Evolutionary conservation across 2,329 filamentous ascomycete species (phyloP), one percentile per base, ranked within the genome.

Genomic region (Neopestalotiopsis rosae): DNA sequence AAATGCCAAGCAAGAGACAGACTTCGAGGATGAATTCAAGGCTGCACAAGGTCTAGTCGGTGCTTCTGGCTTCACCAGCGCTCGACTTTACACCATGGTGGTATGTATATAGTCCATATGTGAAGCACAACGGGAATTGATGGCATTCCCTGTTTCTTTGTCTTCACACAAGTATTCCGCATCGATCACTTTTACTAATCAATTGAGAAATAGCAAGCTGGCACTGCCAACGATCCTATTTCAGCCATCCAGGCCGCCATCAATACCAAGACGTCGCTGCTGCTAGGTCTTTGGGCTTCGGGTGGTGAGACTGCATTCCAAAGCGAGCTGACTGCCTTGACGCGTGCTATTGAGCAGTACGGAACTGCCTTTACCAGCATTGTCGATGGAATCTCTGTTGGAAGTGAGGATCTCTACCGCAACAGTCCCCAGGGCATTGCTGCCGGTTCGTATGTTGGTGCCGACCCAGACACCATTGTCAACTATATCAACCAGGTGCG

Each of bases 391-490:
- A 95, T 97, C 81, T 95, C 93, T 0, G 89, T 97, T 66, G 94
- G 94, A 71, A 92, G 88, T 73, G 94, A 97, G 85, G 94, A 97
- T 79, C 87, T 96, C 58, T 96, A 96, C 86, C 91, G 93, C 76
- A 88, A 87, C 80, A 93, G 93, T 0, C 87, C 88, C n/a, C 91
- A 86, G 10, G 93, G 92, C 68, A 87, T 91, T 70, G 81, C 84
- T 65, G 89, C 89, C 76, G 81, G 88, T 1, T 88, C 89, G 49
- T 88, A 90, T 68, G 79, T 87, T 49, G 94, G 94, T 72, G 84
- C 87, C 56, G 80, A 86, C 63, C 91, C 94, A 5, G 82, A 84
- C 52, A 84, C 83, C 12, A 83, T 97, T 52, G 86, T 89, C 75
- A 79, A 82, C 69, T 96, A 94, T 82, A 94, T 97, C 84, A 80